Conservation (phyloP, 2,329 filamentous ascomycete genomes). For the Nemania abortiva region DNA sequence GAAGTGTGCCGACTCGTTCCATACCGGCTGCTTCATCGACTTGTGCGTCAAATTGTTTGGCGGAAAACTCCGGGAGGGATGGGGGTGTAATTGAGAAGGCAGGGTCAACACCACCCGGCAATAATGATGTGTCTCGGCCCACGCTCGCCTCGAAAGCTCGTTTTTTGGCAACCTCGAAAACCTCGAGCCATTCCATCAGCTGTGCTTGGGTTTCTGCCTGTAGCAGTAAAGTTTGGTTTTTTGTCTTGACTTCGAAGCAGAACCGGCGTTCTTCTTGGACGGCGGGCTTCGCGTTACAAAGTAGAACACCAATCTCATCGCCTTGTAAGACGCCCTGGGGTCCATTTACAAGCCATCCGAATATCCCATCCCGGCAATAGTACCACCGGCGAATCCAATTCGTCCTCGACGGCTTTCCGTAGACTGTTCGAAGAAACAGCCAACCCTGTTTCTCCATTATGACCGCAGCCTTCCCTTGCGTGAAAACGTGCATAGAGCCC, state of each 20-base stretch:
- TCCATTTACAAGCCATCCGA: constrained; percentile 91
- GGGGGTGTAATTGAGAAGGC: constrained; percentile 95
- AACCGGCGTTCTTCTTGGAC: constrained; percentile 94
- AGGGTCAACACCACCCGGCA: constrained; percentile 69
- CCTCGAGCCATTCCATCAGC: constrained; percentile 92
- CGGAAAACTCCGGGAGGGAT: constrained; percentile 89
- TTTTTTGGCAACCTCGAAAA: constrained; percentile 94
- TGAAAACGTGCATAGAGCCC: constrained; percentile 74
- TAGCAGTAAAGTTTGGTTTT: constrained; percentile 87
- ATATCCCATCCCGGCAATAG: constrained; percentile 94
- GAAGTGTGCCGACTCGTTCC: constrained; percentile 75
- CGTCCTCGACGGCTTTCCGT: constrained; percentile 90
- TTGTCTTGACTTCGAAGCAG: constrained; percentile 98
- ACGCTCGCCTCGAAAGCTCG: constrained; percentile 84
- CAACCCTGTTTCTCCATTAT: constrained; percentile 90
- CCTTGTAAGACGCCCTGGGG: constrained; percentile 91
- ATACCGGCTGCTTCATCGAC: constrained; percentile 54
- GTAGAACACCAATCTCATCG: constrained; percentile 92
- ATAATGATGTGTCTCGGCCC: constrained; percentile 60
- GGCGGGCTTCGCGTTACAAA: constrained; percentile 92
- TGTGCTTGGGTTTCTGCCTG: constrained; percentile 94
- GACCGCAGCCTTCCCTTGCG: constrained; percentile 61
- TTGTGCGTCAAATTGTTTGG: constrained; percentile 78
- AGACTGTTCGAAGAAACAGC: constrained; percentile 84
- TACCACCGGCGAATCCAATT: constrained; percentile 94